Base-by-base conservation (phyloP, 495 filamentous ascomycete genomes). In the Penicillium turbatum region DNA sequence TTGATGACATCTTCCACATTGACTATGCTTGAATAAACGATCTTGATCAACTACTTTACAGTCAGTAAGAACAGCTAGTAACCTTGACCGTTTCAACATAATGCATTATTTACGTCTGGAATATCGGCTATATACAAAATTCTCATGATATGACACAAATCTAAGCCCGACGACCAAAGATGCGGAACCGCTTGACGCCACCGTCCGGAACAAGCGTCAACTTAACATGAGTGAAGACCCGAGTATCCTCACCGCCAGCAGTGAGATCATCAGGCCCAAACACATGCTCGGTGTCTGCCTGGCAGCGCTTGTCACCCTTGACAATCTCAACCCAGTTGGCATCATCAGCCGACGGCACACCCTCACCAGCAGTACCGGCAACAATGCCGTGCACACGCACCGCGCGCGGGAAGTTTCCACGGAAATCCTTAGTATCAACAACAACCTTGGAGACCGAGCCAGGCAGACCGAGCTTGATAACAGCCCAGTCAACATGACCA, bases 181-280 rank as follows among this genome's bases (percentile, higher is more conserved):
- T 85, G 46, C 90, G 81, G 53, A 96, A 79, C 41, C 92, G 75
- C 80, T 95, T 95, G 27, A 95, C 87, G 1, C 92, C 92, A 36
- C 92, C 91, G 67, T 97, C 92, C 6, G 92, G 92, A 55, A 96
- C 86, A 48, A 97, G 93, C 19, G 86, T 87, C 69, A 97, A 73
- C 77, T 93, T 96, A 24, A 89, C 82, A 74, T 92, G 89, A 8
- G 85, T 86, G 60, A 89, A 89, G 1, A 74, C 63, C 66, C 71
- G 79, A 32, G 80, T 80, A 43, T 73, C 70, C 56, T 68, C 68
- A 68, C 59, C 57, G 55, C 27, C 41, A 44, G 26, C 41, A 44
- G 41, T 12, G n/a, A 44, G 41, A 11, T 44, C 41, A 53, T 68
- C 70, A 48, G 69, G 64, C 38, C 76, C 72, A 65, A 86, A 90